Conservation (phyloP, 192 early-diverging fungal species). For the Allomyces arbusculus region DNA sequence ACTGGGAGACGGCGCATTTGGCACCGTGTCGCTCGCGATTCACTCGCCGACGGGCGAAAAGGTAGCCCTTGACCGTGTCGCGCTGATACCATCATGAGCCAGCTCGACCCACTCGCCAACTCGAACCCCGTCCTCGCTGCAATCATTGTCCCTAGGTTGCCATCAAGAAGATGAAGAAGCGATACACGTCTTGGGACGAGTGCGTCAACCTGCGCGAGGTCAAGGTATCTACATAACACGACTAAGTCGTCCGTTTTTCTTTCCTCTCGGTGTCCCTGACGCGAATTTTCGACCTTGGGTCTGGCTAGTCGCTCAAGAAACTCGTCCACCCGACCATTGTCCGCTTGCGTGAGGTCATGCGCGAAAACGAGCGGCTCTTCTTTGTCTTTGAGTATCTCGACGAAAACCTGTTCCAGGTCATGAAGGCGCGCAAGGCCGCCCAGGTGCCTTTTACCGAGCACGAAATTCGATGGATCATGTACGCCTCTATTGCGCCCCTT, state of each 20-base stretch:
- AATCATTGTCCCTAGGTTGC: slow-evolving; percentile 38
- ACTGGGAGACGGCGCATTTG: slow-evolving; percentile 68
- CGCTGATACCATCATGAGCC: neutral
- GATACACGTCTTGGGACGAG: slow-evolving; percentile 46
- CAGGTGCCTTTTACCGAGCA: slow-evolving; percentile 30
- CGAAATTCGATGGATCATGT: slow-evolving; percentile 58
- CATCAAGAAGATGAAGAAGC: slow-evolving; percentile 78
- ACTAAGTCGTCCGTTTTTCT: neutral
- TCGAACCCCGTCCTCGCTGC: neutral
- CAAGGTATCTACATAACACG: slow-evolving; percentile 27
- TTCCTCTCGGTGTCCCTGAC: neutral
- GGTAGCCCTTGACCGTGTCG: slow-evolving; percentile 21
- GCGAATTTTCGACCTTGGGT: neutral
- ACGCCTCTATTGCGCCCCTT: slow-evolving; percentile 9
- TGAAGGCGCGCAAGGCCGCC: slow-evolving; percentile 46
- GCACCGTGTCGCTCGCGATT: slow-evolving; percentile 44
- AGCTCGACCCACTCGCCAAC: neutral
- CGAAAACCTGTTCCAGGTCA: slow-evolving; percentile 81
- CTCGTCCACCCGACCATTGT: slow-evolving; percentile 77
- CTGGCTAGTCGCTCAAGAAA: slow-evolving; percentile 35
- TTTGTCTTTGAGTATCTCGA: slow-evolving; percentile 96
- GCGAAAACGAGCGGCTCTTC: slow-evolving; percentile 63
- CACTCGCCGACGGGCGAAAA: slow-evolving; percentile 40
- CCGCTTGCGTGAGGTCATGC: slow-evolving; percentile 59
- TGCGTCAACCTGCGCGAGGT: slow-evolving; percentile 56